phyloP scores from a whole-genome alignment of 1,139 yeast genomes.

The Candida tetrigidarum region DNA sequence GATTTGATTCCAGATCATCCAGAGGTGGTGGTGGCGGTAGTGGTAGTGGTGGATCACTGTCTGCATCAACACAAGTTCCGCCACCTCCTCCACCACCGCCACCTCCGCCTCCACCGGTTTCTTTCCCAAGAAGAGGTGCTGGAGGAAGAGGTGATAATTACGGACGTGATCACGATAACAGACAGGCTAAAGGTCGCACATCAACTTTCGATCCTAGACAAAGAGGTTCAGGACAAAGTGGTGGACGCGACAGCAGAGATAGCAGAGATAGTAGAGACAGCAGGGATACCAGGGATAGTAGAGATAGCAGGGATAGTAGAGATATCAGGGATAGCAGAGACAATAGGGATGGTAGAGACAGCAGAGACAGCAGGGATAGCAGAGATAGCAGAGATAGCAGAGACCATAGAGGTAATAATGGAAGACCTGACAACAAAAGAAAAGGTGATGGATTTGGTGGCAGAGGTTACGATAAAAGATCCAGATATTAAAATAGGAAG shows the following conservation, averaged over 20 bases:
- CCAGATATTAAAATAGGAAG: slow-evolving; percentile 24
- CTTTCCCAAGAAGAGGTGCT: background rate
- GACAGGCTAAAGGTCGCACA: background rate
- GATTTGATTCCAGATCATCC: slow-evolving; percentile 2
- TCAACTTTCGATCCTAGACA: slow-evolving; percentile 12
- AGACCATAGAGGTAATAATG: slow-evolving; percentile 9
- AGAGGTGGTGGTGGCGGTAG: background rate
- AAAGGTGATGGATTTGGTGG: slow-evolving; percentile 27
- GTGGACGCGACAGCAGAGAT: too few species aligned
- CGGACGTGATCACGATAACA: background rate
- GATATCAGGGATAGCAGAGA: slow-evolving; percentile 7
- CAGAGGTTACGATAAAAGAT: slow-evolving; percentile 38
- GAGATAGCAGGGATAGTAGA: slow-evolving; percentile 7
- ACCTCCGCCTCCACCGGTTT: slow-evolving; percentile 11
- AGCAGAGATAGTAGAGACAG: slow-evolving; percentile 3
- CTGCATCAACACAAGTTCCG: too few species aligned
- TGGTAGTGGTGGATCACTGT: too few species aligned
- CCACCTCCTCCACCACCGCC: slow-evolving; percentile 8
- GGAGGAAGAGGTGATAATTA: slow-evolving; percentile 9
- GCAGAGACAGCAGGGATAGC: background rate
- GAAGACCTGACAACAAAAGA: slow-evolving; percentile 27
- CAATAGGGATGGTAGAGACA: slow-evolving; percentile 3
- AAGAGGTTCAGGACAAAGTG: slow-evolving; percentile 1
- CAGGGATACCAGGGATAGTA: slow-evolving; percentile 6
- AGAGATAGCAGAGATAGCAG: slow-evolving; percentile 6